Evolutionary conservation across 1,284 basidiomycete genomes (phyloP).

Genomic region (Cystobasidium pallidum): DNA sequence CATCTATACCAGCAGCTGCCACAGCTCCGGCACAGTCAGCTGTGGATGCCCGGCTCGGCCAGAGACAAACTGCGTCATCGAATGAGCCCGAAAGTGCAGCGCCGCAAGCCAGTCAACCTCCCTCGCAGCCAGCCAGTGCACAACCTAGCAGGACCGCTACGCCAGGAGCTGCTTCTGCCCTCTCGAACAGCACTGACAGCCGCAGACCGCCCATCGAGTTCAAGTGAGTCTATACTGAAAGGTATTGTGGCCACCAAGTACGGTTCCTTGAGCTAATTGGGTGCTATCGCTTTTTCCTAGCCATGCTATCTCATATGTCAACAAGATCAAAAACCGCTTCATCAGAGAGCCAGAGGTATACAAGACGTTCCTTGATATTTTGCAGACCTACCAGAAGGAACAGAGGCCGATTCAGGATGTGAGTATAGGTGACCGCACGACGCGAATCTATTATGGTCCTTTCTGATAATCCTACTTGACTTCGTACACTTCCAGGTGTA

Average conservation of each 20-base stretch:
- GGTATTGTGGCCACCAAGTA: background rate
- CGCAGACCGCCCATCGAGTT: slow-evolving; percentile 65
- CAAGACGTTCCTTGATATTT: slow-evolving; percentile 96
- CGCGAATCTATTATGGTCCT: too few species aligned
- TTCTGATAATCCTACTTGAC: background rate
- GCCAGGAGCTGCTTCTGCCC: slow-evolving; percentile 26
- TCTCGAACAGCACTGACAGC: slow-evolving; percentile 22
- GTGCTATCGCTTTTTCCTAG: background rate
- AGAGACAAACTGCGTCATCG: background rate
- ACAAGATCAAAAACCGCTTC: slow-evolving; percentile 97
- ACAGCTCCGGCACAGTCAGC: background rate
- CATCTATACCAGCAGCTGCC: background rate
- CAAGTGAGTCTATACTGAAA: slow-evolving; percentile 60
- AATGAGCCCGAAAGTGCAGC: background rate
- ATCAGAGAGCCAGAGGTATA: slow-evolving; percentile 89
- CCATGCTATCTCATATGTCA: slow-evolving; percentile 96
- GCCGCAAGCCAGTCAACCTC: background rate
- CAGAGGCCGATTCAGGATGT: slow-evolving; percentile 78
- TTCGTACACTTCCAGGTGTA: slow-evolving; percentile 63
- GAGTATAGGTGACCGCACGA: background rate
- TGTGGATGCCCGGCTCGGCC: background rate
- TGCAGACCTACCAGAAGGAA: slow-evolving; percentile 97
- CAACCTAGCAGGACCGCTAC: slow-evolving; percentile 20
- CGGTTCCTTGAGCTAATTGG: background rate
- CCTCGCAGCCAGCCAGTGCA: slow-evolving; percentile 23